Evolutionary conservation across 176 grass and related monocot genomes (phyloP).

Genomic region (Zoysia japonica): DNA sequence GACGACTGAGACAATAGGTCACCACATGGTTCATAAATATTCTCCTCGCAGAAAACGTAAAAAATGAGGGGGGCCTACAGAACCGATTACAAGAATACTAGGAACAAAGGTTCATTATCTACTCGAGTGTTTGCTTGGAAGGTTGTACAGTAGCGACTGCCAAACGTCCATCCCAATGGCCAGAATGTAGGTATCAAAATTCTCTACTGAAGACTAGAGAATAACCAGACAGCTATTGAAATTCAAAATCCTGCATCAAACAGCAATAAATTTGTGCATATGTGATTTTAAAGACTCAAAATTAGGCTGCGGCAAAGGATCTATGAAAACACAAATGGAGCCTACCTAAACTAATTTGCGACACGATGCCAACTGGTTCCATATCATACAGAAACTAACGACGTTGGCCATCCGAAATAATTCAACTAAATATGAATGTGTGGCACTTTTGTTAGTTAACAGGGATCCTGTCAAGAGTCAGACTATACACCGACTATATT

Average conservation of each 20-base stretch:
- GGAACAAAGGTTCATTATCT: neutral
- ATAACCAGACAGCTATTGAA: neutral
- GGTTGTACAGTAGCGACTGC: neutral
- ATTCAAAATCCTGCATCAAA: constrained; percentile 18
- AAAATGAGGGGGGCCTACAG: too few species aligned
- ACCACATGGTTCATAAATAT: too few species aligned
- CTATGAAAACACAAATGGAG: neutral
- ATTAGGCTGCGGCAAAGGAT: neutral
- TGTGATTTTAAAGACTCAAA: neutral
- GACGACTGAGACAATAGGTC: too few species aligned
- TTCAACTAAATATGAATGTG: neutral
- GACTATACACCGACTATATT: constrained; percentile 22
- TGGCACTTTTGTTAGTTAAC: neutral
- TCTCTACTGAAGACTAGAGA: neutral
- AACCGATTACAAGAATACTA: neutral
- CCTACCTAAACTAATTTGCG: constrained; percentile 28
- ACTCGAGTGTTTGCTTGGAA: neutral
- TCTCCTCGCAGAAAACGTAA: too few species aligned
- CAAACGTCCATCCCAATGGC: neutral
- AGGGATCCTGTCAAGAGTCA: neutral
- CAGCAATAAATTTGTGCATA: neutral
- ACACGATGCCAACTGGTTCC: neutral
- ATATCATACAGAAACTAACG: neutral
- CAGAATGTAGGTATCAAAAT: neutral
- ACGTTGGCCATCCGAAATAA: constrained; percentile 9